Base-by-base conservation (phyloP, 352 stramenopile genomes). In the Phytophthora uliginosa region DNA sequence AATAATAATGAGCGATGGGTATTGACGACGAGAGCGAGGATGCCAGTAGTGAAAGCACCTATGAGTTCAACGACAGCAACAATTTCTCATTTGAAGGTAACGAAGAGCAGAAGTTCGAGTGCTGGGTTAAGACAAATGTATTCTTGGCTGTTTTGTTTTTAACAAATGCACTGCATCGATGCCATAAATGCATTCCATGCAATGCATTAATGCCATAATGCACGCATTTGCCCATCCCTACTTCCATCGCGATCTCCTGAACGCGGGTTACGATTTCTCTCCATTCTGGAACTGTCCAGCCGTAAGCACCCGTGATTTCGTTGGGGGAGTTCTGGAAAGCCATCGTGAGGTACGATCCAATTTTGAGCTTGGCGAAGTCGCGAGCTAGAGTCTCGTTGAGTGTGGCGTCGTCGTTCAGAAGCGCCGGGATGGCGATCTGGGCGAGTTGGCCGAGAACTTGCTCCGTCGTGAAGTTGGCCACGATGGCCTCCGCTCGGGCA, bases 301-400 rank as follows among this genome's bases (percentile, higher is more conserved):
- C 58, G 40, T 53, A 50, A 5, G 12, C 58, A 10, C 58, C 45
- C 36, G 38, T 61, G n/a, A 61, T 28, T 6, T 48, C 54, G 20
- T 61, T 61, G 34, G n/a, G 15, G 54, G 28, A 38, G 31, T 51
- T 52, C 28, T 50, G 58, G 22, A 59, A 64, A 28, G 85, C 79
- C 3, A 79, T 81, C 68, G 95, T 95, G 15, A 97, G 68, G 57
- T 96, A 91, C 28, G 87, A 96, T 5, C 92, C 92, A 50, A 97
- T 74, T 24, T 92, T 86, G n/a, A 91, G 70, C 63, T 85, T 72
- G 8, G 88, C 88, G 56, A 86, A 90, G 18, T 83, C 52, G 47
- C 76, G 74, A n/a, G 95, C 71, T 13, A 82, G 60, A 15, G 78
- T 78, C 40, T 77, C 64, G 33, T 93, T 82, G 20, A 91, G 63